Percentiles rank a stretch among this genome's conserved stretches.
Conservation (phyloP, 108 stramenopile genomes). For the Cylindrotheca fusiformis region DNA sequence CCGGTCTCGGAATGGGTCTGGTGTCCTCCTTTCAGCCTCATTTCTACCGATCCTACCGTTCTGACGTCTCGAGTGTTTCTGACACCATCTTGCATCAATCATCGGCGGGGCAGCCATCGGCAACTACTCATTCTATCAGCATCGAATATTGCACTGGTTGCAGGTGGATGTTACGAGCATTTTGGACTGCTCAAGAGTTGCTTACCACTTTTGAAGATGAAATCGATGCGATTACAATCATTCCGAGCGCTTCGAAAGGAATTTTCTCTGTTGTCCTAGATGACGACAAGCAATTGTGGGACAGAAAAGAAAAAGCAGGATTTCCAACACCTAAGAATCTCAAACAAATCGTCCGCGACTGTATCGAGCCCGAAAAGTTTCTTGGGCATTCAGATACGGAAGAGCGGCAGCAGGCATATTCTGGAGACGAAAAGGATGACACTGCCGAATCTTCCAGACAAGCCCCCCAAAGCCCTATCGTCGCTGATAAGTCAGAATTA, state of each 20-base stretch:
- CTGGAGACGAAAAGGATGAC: neutral
- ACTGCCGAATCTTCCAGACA: neutral
- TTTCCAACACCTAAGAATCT: conserved; percentile 81
- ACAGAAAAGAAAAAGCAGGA: conserved; percentile 50
- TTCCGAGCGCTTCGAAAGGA: conserved; percentile 24
- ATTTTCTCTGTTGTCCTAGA: conserved; percentile 13
- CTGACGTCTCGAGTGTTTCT: no score
- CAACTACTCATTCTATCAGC: neutral
- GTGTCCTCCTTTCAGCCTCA: neutral
- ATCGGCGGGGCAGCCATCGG: neutral
- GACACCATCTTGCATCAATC: neutral
- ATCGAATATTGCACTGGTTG: conserved; percentile 86
- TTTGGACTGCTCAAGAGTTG: conserved; percentile 81
- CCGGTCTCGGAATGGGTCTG: neutral
- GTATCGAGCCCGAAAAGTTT: conserved; percentile 46
- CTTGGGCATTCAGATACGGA: conserved; percentile 72
- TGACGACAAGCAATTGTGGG: conserved; percentile 30
- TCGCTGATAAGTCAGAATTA: neutral
- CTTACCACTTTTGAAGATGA: conserved; percentile 71
- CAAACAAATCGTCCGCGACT: conserved; percentile 74
- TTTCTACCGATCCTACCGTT: no score
- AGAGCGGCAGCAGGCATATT: conserved; percentile 1
- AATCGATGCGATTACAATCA: conserved; percentile 45
- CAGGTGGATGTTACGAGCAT: conserved; percentile 74
- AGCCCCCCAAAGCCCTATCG: neutral